Conservation (phyloP, 1,139 yeast species). For the Suhomyces guaymorum region DNA sequence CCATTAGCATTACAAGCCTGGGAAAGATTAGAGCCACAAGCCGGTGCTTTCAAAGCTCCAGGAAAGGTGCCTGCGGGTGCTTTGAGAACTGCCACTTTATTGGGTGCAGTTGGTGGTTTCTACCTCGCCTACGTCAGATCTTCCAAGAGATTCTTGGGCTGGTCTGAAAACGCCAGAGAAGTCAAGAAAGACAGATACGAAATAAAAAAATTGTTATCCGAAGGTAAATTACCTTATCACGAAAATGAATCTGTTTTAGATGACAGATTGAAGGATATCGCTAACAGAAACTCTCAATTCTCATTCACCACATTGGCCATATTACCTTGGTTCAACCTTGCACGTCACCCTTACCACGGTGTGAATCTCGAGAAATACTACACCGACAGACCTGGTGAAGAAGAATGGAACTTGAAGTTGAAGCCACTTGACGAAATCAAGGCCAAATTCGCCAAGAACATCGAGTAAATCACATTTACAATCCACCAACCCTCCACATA, state of each 20-base stretch:
- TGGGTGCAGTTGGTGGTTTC: constrained; percentile 75
- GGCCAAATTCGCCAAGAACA: constrained; percentile 41
- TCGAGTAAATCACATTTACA: constrained; percentile 22
- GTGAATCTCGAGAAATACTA: constrained; percentile 70
- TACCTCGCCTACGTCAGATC: constrained; percentile 65
- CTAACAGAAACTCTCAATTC: constrained; percentile 79
- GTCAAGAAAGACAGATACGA: constrained; percentile 74
- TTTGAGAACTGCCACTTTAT: constrained; percentile 57
- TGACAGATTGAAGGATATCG: constrained; percentile 72
- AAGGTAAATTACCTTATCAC: constrained; percentile 67
- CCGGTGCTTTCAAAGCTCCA: constrained; percentile 59
- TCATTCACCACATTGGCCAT: constrained; percentile 62
- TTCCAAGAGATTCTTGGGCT: constrained; percentile 75
- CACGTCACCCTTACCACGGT: constrained; percentile 82
- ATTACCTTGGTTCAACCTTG: constrained; percentile 83
- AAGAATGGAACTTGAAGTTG: constrained; percentile 49
- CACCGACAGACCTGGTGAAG: constrained; percentile 60
- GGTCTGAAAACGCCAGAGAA: constrained; percentile 72
- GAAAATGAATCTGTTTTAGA: constrained; percentile 60
- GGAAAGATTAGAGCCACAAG: constrained; percentile 64
- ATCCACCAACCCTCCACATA: background rate
- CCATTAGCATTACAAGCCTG: constrained; percentile 63
- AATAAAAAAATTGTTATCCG: constrained; percentile 64
- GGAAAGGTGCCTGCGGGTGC: constrained; percentile 56
- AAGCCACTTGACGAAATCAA: constrained; percentile 49